A percentile compares a stretch with the other conserved stretches of the same genome.
Evolutionary conservation across 495 filamentous ascomycete species (phyloP).

Genomic region (Coniosporium apollinis): DNA sequence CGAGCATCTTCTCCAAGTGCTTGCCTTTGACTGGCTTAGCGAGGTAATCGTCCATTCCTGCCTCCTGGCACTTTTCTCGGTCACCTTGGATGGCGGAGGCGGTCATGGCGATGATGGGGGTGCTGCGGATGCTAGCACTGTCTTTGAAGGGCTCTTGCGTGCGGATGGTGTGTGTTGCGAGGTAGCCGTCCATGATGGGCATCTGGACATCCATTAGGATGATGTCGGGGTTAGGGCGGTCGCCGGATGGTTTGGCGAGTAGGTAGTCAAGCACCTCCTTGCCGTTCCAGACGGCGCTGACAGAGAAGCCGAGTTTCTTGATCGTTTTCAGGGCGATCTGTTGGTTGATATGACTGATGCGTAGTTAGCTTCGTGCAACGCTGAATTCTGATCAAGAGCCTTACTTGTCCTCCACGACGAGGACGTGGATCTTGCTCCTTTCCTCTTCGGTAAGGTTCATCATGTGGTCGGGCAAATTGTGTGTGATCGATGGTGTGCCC

Average conservation of each 20-base stretch:
- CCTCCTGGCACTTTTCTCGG: conserved; percentile 54
- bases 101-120: conserved; percentile 70
- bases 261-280: conserved; percentile 59
- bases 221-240: conserved; percentile 44
- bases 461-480: conserved; percentile 1
- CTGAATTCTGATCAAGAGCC: conserved; percentile 3
- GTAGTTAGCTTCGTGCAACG: background rate
- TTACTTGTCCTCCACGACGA: conserved; percentile 72
- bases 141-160: conserved; percentile 39
- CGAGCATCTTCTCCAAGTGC: conserved; percentile 54
- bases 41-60: conserved; percentile 77
- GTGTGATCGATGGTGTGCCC: background rate
- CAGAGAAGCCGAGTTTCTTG: conserved; percentile 56
- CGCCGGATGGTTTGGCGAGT: conserved; percentile 16
- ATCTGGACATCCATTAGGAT: conserved; percentile 83
- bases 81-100: conserved; percentile 71
- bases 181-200: conserved; percentile 67
- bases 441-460: conserved; percentile 24
- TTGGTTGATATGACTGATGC: conserved; percentile 27
- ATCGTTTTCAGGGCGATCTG: conserved; percentile 63
- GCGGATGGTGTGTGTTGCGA: conserved; percentile 54
- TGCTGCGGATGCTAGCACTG: conserved; percentile 28
- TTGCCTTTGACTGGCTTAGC: conserved; percentile 58
- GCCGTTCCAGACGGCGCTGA: conserved; percentile 56
- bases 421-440: conserved; percentile 38